Conservation (phyloP, 2,329 filamentous ascomycete species). For the Leptoxyphium fumago region DNA sequence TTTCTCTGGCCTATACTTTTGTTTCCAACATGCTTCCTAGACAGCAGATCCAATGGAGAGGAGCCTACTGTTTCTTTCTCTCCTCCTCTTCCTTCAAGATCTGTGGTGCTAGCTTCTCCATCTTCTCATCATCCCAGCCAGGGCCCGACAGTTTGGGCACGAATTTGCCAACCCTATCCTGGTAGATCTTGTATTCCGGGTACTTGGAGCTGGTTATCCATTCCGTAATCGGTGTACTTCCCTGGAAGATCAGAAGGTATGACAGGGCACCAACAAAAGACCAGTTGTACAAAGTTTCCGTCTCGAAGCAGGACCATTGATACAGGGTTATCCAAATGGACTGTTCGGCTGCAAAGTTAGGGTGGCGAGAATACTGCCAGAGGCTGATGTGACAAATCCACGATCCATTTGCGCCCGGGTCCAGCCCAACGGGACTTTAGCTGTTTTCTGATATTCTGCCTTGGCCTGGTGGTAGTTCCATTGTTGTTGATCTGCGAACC, state of each 20-base stretch:
- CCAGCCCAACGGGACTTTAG: constrained; percentile 47
- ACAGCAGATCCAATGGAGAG: too few relatives aligned
- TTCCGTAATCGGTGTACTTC: constrained; percentile 80
- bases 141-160: constrained; percentile 41
- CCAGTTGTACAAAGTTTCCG: constrained; percentile 63
- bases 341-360: constrained; percentile 91
- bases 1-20: too few relatives aligned
- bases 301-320: constrained; percentile 69
- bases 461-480: constrained; percentile 84
- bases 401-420: constrained; percentile 66
- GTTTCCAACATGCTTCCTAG: too few relatives aligned
- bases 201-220: constrained; percentile 69
- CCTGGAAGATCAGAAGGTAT: constrained; percentile 74
- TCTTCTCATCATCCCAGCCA: constrained; percentile 19
- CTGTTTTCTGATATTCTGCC: constrained; percentile 55
- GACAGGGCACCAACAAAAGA: constrained; percentile 52
- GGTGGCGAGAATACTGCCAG: constrained; percentile 80
- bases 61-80: constrained; percentile 1
- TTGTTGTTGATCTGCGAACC: constrained; percentile 80
- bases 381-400: constrained; percentile 77
- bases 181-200: constrained; percentile 72
- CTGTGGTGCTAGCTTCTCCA: constrained; percentile 6
- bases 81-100: constrained; percentile 7
- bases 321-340: constrained; percentile 79
- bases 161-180: constrained; percentile 69